Evolutionary conservation across 1,284 basidiomycete genomes (phyloP), one percentile per base, ranked within the genome.

Genomic region (Pseudozyma sp.): DNA sequence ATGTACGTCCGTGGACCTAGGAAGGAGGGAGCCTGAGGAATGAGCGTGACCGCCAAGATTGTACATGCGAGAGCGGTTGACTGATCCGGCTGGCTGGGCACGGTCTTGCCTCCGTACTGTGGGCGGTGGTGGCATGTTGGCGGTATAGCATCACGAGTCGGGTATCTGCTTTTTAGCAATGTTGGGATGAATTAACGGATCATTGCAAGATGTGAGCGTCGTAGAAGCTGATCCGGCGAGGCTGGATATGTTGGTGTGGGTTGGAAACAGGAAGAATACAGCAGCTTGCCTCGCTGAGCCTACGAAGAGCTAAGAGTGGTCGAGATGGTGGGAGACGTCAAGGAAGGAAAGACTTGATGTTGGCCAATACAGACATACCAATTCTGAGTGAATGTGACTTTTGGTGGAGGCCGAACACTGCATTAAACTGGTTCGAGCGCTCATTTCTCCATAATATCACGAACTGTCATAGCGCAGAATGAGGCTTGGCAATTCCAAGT

Each of bases 41-140:
- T 67, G 71, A 18, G 71, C 71, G 35, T 69, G 71, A 11, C 65
- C 71, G n/a, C 60, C 66, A 8, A 74, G 71, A 31, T 61, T 74
- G 52, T 74, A 74, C 66, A 74, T 74, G 51, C 66, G 71, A 31
- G 71, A 68, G 44, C 71, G 70, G 21, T 36, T 58, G 44, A 50
- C 60, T 36, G 59, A 44, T 21, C 25, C 51, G 35, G 45, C 55
- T 11, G 55, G 39, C n/a, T 42, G 68, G 1, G 47, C 19, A 9
- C 55, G 63, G 36, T 66, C 59, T 42, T 43, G 34, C 49, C 59
- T 66, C 57, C 56, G 44, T 64, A 52, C 25, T 31, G 25, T 31
- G 25, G 25, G 25, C 12, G 64, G 64, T 25, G 70, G 70, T 51
- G 57, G 56, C 52, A 40, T 68, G 52, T 31, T 60, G 53, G 31